Base-by-base conservation (phyloP, 495 filamentous ascomycete genomes). In the Daldinia decipiens region DNA sequence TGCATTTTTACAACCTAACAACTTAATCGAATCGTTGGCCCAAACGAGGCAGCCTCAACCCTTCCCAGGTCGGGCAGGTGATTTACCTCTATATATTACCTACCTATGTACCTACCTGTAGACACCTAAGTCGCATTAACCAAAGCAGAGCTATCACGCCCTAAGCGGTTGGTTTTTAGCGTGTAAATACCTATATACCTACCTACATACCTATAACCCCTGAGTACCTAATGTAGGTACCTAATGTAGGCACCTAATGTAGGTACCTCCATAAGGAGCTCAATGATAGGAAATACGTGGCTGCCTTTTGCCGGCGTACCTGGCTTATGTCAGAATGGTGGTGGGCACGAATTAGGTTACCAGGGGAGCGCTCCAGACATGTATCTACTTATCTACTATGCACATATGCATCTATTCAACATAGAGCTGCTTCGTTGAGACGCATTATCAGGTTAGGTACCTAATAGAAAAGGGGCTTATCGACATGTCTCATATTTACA, bases 21-120 rank as follows among this genome's bases (percentile, higher is more conserved):
- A 27, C 24, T 40, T 61, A 71, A 57, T 24, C 50, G 56, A 70
- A 32, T 51, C 59, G 29, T 61, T 65, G 39, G 31, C 15, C 57
- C 31, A 70, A 70, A 19, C 68, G 69, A 68, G 43, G 55, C 59
- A 68, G 51, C 56, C 70, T 68, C 24, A 58, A 45, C 60, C 60
- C 26, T 65, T 52, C 13, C 24, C n/a, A 60, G 11, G 39, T 45
- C 40, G 8, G 40, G 40, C 40, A 45, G 40, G 40, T 45, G 40
- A 45, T 45, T 45, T 17, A 17, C n/a, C 40, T 26, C 1, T 26
- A 27, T 1, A 4, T 27, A 27, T 4, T 6, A 7, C 1, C 29
- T 31, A 31, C 29, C n/a, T n/a, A n/a, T n/a, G n/a, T n/a, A n/a
- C n/a, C n/a, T n/a, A n/a, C n/a, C n/a, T n/a, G n/a, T n/a, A 31